phyloP scores from a whole-genome alignment of 768 basidiomycete species.

The Tulasnella sp. region DNA sequence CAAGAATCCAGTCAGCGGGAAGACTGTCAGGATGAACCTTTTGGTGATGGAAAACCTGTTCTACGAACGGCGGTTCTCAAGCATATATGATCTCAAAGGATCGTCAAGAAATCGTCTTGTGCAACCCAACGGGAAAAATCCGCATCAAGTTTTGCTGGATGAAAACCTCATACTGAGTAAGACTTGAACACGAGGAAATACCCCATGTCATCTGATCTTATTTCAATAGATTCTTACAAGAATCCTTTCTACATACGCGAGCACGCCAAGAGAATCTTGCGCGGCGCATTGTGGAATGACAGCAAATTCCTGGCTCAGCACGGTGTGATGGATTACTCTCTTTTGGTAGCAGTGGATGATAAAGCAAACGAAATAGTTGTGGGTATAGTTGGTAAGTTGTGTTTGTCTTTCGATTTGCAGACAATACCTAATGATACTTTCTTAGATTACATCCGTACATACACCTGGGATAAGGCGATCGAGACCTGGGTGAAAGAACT shows the following conservation, averaged over 20 bases:
- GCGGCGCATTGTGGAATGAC: conserved; percentile 86
- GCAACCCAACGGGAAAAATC: conserved; percentile 67
- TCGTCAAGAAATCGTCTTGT: conserved; percentile 90
- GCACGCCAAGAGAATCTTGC: conserved; percentile 84
- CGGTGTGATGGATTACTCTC: conserved; percentile 95
- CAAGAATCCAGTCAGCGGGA: conserved; percentile 53
- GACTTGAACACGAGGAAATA: conserved; percentile 21
- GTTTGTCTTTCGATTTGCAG: background rate
- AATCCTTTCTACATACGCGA: conserved; percentile 92
- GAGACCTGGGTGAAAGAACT: conserved; percentile 98
- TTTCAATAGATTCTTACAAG: conserved; percentile 55
- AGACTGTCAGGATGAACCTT: conserved; percentile 85
- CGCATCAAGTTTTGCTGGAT: conserved; percentile 85
- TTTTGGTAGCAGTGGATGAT: conserved; percentile 91
- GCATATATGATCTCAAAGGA: conserved; percentile 97
- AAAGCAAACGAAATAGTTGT: conserved; percentile 81
- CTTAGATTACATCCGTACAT: conserved; percentile 84
- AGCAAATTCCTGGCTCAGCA: conserved; percentile 88
- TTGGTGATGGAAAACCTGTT: conserved; percentile 98
- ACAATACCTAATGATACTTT: conserved; percentile 18
- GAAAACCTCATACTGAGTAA: conserved; percentile 89
- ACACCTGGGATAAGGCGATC: conserved; percentile 97
- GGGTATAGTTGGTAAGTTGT: conserved; percentile 81
- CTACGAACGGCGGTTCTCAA: conserved; percentile 75
- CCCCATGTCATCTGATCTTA: conserved; percentile 11